These are phyloP conservation scores for Penicillium paradoxum DNA, from an alignment of 495 filamentous ascomycete genomes.

Conservation along the genomic window DNA sequence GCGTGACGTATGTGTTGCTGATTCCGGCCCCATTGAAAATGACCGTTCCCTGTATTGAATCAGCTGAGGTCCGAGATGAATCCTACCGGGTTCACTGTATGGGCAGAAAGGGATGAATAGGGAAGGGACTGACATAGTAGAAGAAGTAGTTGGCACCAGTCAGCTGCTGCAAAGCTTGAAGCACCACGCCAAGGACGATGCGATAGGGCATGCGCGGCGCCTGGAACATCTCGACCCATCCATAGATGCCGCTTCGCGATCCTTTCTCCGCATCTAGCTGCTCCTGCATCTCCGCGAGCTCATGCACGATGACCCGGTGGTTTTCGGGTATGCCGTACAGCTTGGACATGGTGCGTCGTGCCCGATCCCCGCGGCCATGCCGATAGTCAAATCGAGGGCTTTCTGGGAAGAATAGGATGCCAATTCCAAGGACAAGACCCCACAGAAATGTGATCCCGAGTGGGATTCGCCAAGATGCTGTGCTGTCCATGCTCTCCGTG, in stretches of 20 bases:
- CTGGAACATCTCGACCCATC: slow-evolving; percentile 50
- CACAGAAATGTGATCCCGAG: slow-evolving; percentile 71
- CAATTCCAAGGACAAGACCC: slow-evolving; percentile 63
- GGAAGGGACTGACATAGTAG: slow-evolving; percentile 54
- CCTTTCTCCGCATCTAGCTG: slow-evolving; percentile 46
- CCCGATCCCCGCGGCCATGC: slow-evolving; percentile 53
- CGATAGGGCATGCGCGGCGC: slow-evolving; percentile 67
- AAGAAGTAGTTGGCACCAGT: slow-evolving; percentile 58
- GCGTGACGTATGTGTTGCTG: slow-evolving; percentile 59
- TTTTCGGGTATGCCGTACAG: slow-evolving; percentile 61
- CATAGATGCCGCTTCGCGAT: slow-evolving; percentile 37
- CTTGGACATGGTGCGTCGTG: slow-evolving; percentile 59
- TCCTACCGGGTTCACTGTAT: neutral
- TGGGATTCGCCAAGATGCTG: slow-evolving; percentile 68
- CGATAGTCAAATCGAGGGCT: slow-evolving; percentile 65
- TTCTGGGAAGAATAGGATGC: slow-evolving; percentile 65
- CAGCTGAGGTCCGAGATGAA: slow-evolving; percentile 28
- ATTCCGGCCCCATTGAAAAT: slow-evolving; percentile 67
- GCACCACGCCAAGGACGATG: slow-evolving; percentile 55
- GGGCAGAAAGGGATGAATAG: neutral
- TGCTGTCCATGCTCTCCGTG: slow-evolving; percentile 43
- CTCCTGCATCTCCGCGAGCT: slow-evolving; percentile 61
- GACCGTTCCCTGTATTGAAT: slow-evolving; percentile 50
- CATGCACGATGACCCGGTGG: slow-evolving; percentile 56
- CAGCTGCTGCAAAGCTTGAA: slow-evolving; percentile 50